phyloP scores from a whole-genome alignment of 108 stramenopile species.

The Nitzschia sp. region DNA sequence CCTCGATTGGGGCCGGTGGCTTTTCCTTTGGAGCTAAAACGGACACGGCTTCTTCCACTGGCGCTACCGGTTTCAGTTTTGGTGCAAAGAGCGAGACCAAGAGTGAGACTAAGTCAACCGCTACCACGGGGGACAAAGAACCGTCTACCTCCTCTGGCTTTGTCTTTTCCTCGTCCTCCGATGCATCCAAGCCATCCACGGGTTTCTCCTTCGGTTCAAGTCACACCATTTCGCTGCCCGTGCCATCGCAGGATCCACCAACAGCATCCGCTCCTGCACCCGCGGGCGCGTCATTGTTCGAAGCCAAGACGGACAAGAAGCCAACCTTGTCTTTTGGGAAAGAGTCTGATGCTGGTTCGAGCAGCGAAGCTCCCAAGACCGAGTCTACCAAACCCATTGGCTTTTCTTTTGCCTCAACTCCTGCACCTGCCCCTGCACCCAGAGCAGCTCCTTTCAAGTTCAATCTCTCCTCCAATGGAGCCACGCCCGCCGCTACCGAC shows the following conservation, averaged over 20 bases:
- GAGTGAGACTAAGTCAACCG: background rate
- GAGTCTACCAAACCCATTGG: constrained; percentile 1
- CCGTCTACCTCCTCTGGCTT: background rate
- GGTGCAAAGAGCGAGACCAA: background rate
- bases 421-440: background rate
- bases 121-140: background rate
- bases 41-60: constrained; percentile 5
- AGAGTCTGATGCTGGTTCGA: background rate
- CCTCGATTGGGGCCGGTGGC: constrained; percentile 14
- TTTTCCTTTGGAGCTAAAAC: constrained; percentile 28
- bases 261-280: background rate
- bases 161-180: too few species aligned
- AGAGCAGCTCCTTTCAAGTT: constrained; percentile 2
- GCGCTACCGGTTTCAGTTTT: background rate
- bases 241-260: background rate
- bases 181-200: background rate
- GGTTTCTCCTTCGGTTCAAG: constrained; percentile 9
- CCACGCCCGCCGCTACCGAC: background rate
- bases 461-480: background rate
- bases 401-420: constrained; percentile 11
- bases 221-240: background rate
- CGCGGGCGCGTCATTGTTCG: constrained; percentile 24
- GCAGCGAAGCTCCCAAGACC: background rate
- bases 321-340: constrained; percentile 15
- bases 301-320: constrained; percentile 12